Conservation (phyloP, 2,329 filamentous ascomycete species). For the Thielaviopsis populi region DNA sequence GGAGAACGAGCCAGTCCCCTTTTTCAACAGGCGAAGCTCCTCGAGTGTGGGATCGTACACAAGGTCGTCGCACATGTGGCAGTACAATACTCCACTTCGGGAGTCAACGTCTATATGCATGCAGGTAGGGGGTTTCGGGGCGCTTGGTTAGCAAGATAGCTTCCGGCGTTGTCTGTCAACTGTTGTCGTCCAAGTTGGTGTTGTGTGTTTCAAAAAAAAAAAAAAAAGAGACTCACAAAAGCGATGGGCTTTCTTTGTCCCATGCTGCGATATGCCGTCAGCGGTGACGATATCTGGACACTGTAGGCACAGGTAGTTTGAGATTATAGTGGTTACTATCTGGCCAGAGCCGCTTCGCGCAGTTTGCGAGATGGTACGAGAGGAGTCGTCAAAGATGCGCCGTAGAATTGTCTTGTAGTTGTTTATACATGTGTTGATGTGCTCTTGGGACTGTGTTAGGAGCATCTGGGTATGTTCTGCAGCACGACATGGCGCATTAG, state of each 20-base stretch:
- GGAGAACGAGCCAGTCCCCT: constrained; percentile 49
- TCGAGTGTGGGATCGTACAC: constrained; percentile 73
- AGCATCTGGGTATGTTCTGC: constrained; percentile 59
- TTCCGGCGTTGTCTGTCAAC: background rate
- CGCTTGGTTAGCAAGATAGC: constrained; percentile 20
- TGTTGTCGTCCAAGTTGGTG: background rate
- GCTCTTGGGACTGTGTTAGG: constrained; percentile 44
- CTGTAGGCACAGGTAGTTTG: constrained; percentile 58
- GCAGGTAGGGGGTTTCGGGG: background rate
- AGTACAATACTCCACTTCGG: constrained; percentile 57
- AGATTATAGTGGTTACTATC: constrained; percentile 45
- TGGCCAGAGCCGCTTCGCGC: constrained; percentile 42
- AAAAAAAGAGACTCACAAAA: constrained; percentile 43
- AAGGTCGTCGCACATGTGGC: constrained; percentile 67
- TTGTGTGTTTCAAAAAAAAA: background rate
- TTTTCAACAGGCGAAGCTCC: constrained; percentile 55
- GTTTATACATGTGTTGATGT: constrained; percentile 51
- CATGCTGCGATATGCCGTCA: constrained; percentile 51
- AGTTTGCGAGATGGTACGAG: constrained; percentile 46
- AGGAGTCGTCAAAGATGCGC: constrained; percentile 52
- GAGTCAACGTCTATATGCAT: constrained; percentile 54
- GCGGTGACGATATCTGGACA: constrained; percentile 54
- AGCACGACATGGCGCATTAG: constrained; percentile 21
- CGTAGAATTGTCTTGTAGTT: constrained; percentile 59
- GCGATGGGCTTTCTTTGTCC: constrained; percentile 51